Percentiles rank a stretch among this genome's conserved stretches.
Conservation (phyloP, 371 early-diverging fungal genomes). For the Apophysomyces sp. region DNA sequence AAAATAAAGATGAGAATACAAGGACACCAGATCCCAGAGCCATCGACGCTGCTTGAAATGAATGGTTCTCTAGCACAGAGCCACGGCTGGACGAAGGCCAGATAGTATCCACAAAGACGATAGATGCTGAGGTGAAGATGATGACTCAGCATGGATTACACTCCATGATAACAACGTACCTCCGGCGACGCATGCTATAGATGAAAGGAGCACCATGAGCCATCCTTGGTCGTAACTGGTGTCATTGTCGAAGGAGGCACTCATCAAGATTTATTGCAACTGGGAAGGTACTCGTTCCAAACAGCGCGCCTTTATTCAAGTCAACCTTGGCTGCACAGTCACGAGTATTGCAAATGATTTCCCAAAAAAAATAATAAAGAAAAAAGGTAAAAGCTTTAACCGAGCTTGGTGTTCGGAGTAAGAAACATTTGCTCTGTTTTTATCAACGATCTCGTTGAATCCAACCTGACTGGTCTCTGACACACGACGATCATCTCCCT, state of each 20-base stretch:
- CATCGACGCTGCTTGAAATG: slow-evolving; percentile 37
- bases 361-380: no score
- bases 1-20: slow-evolving; percentile 35
- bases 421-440: no score
- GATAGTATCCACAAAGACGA: slow-evolving; percentile 13
- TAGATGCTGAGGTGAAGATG: slow-evolving; percentile 7
- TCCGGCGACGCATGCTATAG: slow-evolving; percentile 34
- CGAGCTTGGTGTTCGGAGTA: neutral
- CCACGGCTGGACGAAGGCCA: slow-evolving; percentile 4
- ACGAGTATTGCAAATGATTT: neutral
- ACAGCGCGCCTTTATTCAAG: neutral
- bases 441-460: no score
- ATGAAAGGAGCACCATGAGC: slow-evolving; percentile 36
- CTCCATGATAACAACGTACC: slow-evolving; percentile 15
- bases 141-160: neutral
- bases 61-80: slow-evolving; percentile 17
- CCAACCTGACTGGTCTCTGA: no score
- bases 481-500: no score
- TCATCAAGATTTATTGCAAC: neutral
- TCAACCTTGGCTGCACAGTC: neutral
- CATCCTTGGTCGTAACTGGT: slow-evolving; percentile 21
- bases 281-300: slow-evolving; percentile 1
- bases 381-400: neutral
- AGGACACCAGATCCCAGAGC: slow-evolving; percentile 43
- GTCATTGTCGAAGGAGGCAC: neutral